Evolutionary conservation across 1,284 basidiomycete species (phyloP).

Genomic region (Violaceomyces palustris): DNA sequence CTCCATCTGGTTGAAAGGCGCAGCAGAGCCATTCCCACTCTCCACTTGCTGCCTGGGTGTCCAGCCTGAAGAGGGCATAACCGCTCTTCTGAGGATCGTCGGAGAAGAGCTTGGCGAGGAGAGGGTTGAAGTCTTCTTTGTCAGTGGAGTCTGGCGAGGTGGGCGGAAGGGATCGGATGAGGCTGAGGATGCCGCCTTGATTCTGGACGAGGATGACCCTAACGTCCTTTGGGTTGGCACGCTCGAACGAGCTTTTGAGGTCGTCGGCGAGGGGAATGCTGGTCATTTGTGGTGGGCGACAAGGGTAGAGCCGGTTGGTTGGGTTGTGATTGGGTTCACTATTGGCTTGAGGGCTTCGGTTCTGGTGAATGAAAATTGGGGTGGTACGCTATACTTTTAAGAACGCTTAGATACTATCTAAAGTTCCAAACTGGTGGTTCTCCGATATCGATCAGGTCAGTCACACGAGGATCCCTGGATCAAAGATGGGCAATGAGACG

Average conservation of each 20-base stretch:
- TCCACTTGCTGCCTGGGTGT: slow-evolving; percentile 36
- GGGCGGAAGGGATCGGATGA: slow-evolving; percentile 15
- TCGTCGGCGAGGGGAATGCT: slow-evolving; percentile 30
- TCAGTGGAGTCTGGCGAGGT: slow-evolving; percentile 13
- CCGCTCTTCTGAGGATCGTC: slow-evolving; percentile 35
- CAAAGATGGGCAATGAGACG: no score
- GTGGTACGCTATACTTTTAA: no score
- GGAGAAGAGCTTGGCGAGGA: slow-evolving; percentile 29
- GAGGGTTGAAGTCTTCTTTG: slow-evolving; percentile 28
- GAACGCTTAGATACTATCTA: no score
- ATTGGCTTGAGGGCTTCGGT: no score
- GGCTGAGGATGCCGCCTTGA: slow-evolving; percentile 27
- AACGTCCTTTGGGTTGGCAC: slow-evolving; percentile 10
- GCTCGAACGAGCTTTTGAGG: slow-evolving; percentile 12
- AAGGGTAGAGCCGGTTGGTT: no score
- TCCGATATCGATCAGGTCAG: no score
- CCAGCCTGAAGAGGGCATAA: slow-evolving; percentile 40
- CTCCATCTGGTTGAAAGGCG: slow-evolving; percentile 41
- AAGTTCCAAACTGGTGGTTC: no score
- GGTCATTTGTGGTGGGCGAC: slow-evolving; percentile 10
- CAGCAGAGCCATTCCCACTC: slow-evolving; percentile 44
- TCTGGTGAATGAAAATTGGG: no score
- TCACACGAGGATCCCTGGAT: no score
- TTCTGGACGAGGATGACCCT: slow-evolving; percentile 39
- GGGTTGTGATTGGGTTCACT: no score